Evolutionary conservation across 805 yeast species (phyloP), one percentile per base, ranked within the genome.

Genomic region (Wickerhamiella slavikovae): DNA sequence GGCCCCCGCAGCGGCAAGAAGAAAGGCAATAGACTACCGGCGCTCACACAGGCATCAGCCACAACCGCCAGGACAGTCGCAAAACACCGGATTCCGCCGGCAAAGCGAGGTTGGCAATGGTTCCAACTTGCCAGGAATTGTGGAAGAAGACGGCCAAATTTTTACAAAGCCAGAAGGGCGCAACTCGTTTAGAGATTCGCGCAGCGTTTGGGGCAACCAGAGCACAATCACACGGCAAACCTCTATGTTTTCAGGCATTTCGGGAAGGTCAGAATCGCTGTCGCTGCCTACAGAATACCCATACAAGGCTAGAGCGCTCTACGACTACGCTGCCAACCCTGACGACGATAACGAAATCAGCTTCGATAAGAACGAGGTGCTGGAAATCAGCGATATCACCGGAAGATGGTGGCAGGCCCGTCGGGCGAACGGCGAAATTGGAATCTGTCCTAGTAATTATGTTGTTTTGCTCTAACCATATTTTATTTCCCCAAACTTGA

Each of bases 341-440:
- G 91, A 75, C 34, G 98, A 85, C 51, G 80, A 75, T 37, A 82
- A 83, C 45, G 98, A 85, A 55, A 66, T 85, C 15, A 75, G 93
- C 4, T 89, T 85, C 45, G 70, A 64, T 38, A 80, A 83, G 51
- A 94, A 89, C 32, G 96, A 85, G 51, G 57, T 80, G n/a, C 63
- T 85, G 50, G 80, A 73, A 44, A 92, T 85, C 20, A 79, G 79
- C 41, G 95, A 85, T 46, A 79, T 80, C 33, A 77, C 77, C 39
- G 95, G 95, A 27, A 72, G 91, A 55, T 85, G 98, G 98, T 85
- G 96, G 96, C 93, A 82, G 55, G 95, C 93, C 24, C 69, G 76
- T 50, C 68, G 83, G 45, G 62, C 74, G 6, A 75, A 69, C 41
- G 98, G 98, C 20, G 89, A 82, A 49, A 76, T 80, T 25, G 98